These are phyloP conservation scores for Penicillium thymicola DNA, from an alignment of 2,329 filamentous ascomycete genomes.

Conservation along the genomic window DNA sequence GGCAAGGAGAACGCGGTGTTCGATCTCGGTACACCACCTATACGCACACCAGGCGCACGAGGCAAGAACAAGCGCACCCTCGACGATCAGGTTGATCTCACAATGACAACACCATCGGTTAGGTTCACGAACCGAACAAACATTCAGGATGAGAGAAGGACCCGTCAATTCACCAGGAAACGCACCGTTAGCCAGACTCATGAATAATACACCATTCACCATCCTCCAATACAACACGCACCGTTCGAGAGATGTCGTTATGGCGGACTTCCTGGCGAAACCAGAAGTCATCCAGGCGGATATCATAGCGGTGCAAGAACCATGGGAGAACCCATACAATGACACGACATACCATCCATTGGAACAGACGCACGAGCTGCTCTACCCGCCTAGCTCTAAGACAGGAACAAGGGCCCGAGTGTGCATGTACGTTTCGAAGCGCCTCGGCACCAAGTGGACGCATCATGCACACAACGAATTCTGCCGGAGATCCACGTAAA, in stretches of 20 bases:
- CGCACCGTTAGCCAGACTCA: neutral
- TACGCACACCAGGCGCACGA: neutral
- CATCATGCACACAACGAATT: too few relatives aligned
- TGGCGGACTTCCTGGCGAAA: neutral
- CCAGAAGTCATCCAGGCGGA: accelerated
- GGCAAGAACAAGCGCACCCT: neutral
- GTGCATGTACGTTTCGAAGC: too few relatives aligned
- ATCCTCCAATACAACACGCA: neutral
- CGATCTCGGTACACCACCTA: too few relatives aligned
- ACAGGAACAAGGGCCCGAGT: too few relatives aligned
- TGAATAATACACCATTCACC: neutral
- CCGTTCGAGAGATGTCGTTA: neutral
- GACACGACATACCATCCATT: neutral
- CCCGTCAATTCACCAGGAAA: neutral
- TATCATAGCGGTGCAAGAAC: neutral
- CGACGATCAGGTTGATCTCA: neutral
- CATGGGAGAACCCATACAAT: neutral
- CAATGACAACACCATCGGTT: accelerated
- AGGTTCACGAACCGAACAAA: neutral
- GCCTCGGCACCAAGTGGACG: too few relatives aligned
- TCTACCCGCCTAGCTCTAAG: too few relatives aligned
- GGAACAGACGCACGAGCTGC: neutral
- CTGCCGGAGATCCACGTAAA: too few relatives aligned
- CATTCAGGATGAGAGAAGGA: neutral
- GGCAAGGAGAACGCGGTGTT: too few relatives aligned